Percentiles rank a stretch among this genome's conserved stretches.
Conservation (phyloP, 441 rosid genomes). For the Bruguiera hainesii region DNA sequence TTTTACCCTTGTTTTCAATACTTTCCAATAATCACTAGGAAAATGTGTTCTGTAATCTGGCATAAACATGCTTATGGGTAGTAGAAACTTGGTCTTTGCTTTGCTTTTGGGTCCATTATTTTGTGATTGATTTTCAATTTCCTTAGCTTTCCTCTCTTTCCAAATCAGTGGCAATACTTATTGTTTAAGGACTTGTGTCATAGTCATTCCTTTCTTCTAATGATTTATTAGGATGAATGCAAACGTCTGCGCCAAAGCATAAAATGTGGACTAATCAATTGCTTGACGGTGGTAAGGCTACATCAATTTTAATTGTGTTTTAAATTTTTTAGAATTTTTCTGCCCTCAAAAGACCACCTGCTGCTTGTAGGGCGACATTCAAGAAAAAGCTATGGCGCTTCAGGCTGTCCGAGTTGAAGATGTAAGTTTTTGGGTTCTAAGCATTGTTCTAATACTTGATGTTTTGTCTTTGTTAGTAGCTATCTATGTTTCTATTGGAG, state of each 20-base stretch:
- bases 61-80: too few relatives aligned
- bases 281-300: constrained; percentile 76
- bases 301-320: constrained; percentile 11
- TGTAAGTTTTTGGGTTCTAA: constrained; percentile 45
- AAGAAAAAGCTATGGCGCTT: constrained; percentile 82
- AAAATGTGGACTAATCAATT: constrained; percentile 81
- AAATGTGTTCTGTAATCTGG: too few relatives aligned
- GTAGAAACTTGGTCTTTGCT: not conserved
- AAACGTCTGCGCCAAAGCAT: constrained; percentile 96
- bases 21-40: not conserved
- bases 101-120: not conserved
- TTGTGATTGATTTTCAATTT: not conserved
- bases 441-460: not conserved
- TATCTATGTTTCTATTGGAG: too few relatives aligned
- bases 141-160: not conserved
- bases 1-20: not conserved
- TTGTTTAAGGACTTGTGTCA: not conserved
- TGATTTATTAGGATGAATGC: constrained; percentile 82
- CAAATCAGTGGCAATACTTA: not conserved
- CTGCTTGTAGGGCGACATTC: constrained; percentile 76
- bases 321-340: constrained; percentile 5
- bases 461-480: not conserved
- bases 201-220: constrained; percentile 9
- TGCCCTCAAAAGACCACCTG: constrained; percentile 21
- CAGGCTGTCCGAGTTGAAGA: constrained; percentile 91